Percentiles rank a stretch among this genome's conserved stretches.
Evolutionary conservation across 2,329 filamentous ascomycete genomes (phyloP).

Genomic region (Botrytis hyacinthi): DNA sequence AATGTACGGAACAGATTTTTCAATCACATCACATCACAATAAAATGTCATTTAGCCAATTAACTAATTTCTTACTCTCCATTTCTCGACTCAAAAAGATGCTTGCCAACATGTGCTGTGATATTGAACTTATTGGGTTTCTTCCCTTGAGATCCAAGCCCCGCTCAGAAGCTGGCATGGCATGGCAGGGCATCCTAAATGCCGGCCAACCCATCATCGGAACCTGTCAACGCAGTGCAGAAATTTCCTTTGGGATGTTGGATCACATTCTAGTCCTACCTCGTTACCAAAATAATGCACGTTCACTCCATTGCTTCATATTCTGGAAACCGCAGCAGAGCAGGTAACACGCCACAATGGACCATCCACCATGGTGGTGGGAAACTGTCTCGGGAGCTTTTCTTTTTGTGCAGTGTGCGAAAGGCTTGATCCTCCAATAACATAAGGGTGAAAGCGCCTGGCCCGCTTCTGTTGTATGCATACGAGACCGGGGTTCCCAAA

Average conservation of each 20-base stretch:
- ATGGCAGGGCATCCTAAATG: neutral
- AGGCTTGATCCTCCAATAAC: slow-evolving; percentile 1
- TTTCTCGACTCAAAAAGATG: neutral
- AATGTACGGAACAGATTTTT: neutral
- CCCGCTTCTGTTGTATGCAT: slow-evolving; percentile 13
- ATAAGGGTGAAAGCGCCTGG: neutral
- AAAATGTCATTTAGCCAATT: neutral
- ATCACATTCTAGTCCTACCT: neutral
- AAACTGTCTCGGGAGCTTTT: slow-evolving; percentile 18
- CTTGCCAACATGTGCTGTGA: neutral
- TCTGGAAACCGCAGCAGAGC: neutral
- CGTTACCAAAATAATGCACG: slow-evolving; percentile 11
- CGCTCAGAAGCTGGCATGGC: neutral
- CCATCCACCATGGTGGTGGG: slow-evolving; percentile 3
- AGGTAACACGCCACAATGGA: slow-evolving; percentile 12
- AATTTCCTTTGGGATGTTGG: neutral
- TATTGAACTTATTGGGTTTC: neutral
- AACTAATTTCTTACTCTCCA: neutral
- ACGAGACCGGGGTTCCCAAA: neutral
- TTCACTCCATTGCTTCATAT: neutral
- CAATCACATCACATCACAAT: slow-evolving; percentile 11
- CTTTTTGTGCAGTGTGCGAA: neutral
- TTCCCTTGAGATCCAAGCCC: neutral
- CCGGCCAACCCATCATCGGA: slow-evolving; percentile 5
- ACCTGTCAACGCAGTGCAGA: slow-evolving; percentile 13